Base-by-base conservation (phyloP, 108 stramenopile species). In the Cyclotella cryptica region DNA sequence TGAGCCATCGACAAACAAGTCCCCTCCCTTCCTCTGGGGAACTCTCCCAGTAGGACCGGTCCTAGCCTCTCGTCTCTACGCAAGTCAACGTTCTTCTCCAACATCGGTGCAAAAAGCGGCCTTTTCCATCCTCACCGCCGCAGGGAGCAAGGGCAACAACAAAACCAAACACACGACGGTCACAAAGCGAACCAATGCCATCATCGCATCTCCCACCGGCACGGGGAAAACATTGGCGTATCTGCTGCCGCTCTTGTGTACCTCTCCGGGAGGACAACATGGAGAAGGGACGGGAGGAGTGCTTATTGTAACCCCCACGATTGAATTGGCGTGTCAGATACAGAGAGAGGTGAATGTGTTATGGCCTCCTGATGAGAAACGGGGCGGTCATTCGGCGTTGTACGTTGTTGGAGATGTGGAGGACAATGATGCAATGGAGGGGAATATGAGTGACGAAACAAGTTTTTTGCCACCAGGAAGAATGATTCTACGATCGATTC, bases 151-250 rank as follows among this genome's bases (percentile, higher is more conserved):
- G 35, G 28, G 55, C 41, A 39, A 39, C 45, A 78, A 30, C 60
- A 78, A 71, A 42, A 65, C 41, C 28, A 78, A 71, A 30, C 41
- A 44, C 11, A 61, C 44, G n/a, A 19, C 21, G 13, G 22, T 24
- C 18, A 87, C 40, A 22, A 75, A 71, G 3, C 46, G 80, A 21
- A 85, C 59, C n/a, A 88, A 93, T 85, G 84, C 75, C 49, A 74
- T 93, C 18, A 77, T 93, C 28, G 90, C 89, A n/a, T 81, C 88
- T 8, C 84, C 92, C 13, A 93, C 92, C 8, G 90, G 92, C 24
- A 87, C 83, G 13, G 92, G 92, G 12, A 93, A 93, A 74, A 86
- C 88, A 0, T 43, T 93, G n/a, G 89, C 92, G 0, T 93, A 86
- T 75, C 75, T 93, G 10, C 35, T 89, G 40, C 92, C 90, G 43